These are phyloP conservation scores for Kodamaea jinghongensis DNA, from an alignment of 805 yeast genomes.

Conservation along the genomic window DNA sequence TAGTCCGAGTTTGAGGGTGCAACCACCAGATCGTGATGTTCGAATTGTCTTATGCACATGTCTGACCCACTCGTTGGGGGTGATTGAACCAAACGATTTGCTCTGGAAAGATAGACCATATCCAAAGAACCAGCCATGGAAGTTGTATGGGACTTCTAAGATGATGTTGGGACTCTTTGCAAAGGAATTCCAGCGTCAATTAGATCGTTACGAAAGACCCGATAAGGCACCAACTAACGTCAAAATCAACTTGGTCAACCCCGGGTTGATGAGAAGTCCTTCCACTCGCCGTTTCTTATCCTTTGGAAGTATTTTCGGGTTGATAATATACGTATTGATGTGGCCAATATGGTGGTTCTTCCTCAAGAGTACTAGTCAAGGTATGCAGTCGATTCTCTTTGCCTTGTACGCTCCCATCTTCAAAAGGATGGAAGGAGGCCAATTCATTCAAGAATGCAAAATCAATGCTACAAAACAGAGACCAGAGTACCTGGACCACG, in stretches of 20 bases:
- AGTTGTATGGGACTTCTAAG: constrained; percentile 78
- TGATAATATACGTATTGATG: constrained; percentile 57
- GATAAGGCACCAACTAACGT: constrained; percentile 73
- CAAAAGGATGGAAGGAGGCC: constrained; percentile 59
- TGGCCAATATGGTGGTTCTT: constrained; percentile 85
- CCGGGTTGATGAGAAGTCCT: constrained; percentile 89
- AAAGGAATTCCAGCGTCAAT: constrained; percentile 69
- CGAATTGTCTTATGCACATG: constrained; percentile 79
- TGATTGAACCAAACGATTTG: constrained; percentile 59
- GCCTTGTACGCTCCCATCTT: constrained; percentile 73
- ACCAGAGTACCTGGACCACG: constrained; percentile 60
- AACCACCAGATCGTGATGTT: constrained; percentile 94
- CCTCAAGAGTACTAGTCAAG: constrained; percentile 71
- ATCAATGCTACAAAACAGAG: constrained; percentile 49
- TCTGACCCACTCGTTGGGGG: constrained; percentile 71
- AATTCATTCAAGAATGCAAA: constrained; percentile 71
- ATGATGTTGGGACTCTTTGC: constrained; percentile 71
- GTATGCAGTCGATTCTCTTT: constrained; percentile 73
- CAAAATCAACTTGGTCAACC: constrained; percentile 74
- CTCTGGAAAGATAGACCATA: constrained; percentile 61
- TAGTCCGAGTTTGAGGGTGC: constrained; percentile 81
- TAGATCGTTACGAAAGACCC: constrained; percentile 57
- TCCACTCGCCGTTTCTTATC: constrained; percentile 76
- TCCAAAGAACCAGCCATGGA: constrained; percentile 65
- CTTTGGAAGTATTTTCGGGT: constrained; percentile 66